These are phyloP conservation scores for Anthracocystis panici-leucophaei DNA, from an alignment of 1,284 basidiomycete species.

Conservation along the genomic window DNA sequence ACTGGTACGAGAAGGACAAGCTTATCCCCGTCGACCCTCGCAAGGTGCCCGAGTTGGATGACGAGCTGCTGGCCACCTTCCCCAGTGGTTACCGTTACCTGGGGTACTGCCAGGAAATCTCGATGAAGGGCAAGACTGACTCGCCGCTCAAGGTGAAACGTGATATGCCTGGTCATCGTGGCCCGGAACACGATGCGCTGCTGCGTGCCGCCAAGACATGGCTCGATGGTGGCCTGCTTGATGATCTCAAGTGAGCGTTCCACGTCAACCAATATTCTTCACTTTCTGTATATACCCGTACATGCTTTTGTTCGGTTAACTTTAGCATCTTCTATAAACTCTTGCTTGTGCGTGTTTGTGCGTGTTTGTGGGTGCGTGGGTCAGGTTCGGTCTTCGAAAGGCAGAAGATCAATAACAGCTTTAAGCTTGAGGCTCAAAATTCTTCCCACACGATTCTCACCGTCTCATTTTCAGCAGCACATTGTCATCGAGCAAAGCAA, in stretches of 20 bases:
- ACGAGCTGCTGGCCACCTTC: slow-evolving; percentile 55
- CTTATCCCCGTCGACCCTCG: slow-evolving; percentile 62
- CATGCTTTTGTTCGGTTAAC: no score
- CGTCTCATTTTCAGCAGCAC: no score
- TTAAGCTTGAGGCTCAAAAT: no score
- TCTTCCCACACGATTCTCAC: no score
- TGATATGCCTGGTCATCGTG: slow-evolving; percentile 16
- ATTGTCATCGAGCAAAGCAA: no score
- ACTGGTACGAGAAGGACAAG: slow-evolving; percentile 66
- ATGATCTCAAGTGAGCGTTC: slow-evolving; percentile 13
- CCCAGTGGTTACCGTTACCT: slow-evolving; percentile 58
- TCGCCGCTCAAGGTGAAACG: slow-evolving; percentile 22
- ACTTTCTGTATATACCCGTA: background rate
- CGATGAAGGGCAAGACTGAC: slow-evolving; percentile 15
- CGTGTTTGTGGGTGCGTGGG: no score
- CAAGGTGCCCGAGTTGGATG: slow-evolving; percentile 59
- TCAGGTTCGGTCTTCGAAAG: no score
- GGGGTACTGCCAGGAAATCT: slow-evolving; percentile 24
- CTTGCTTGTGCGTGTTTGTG: no score
- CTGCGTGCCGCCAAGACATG: slow-evolving; percentile 18
- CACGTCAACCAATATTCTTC: background rate
- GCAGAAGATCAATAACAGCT: no score
- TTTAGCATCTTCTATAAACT: no score
- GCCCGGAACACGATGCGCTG: slow-evolving; percentile 14
- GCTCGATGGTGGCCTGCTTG: slow-evolving; percentile 30